Percentiles rank a stretch among this genome's conserved stretches.
Evolutionary conservation across 768 basidiomycete genomes (phyloP).

Genomic region (Coprinellus aureogranulatus): DNA sequence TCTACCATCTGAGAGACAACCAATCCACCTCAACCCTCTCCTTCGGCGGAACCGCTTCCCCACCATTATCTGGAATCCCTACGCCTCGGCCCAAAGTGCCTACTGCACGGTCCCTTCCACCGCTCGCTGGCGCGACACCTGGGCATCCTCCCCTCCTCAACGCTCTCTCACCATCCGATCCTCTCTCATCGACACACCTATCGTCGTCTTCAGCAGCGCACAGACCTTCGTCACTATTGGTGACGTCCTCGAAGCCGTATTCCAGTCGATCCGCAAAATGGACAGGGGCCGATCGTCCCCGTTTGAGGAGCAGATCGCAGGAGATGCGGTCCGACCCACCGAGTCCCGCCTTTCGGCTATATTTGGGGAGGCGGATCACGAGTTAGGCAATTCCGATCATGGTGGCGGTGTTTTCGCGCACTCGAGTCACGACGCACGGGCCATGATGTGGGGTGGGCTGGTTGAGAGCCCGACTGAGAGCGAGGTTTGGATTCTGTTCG

Average conservation of each 20-base stretch:
- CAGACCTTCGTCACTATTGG: neutral
- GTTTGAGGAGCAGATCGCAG: neutral
- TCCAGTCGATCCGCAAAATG: neutral
- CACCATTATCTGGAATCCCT: neutral
- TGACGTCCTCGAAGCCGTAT: neutral
- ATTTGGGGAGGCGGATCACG: neutral
- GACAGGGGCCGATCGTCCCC: neutral
- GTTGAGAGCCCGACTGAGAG: neutral
- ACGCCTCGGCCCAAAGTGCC: neutral
- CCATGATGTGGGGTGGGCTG: neutral
- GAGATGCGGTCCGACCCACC: neutral
- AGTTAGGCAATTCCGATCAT: neutral
- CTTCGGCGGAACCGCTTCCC: neutral
- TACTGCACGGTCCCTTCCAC: neutral
- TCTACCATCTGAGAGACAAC: neutral
- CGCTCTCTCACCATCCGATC: neutral
- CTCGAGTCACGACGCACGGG: neutral
- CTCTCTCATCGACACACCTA: neutral
- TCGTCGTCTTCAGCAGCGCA: neutral
- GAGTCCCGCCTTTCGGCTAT: neutral
- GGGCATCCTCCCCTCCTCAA: neutral
- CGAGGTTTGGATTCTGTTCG: conserved; percentile 1
- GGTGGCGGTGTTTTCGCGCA: neutral
- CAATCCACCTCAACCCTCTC: neutral
- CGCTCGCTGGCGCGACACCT: neutral